phyloP scores from a whole-genome alignment of 1,139 yeast species.

The Lodderomyces theae region DNA sequence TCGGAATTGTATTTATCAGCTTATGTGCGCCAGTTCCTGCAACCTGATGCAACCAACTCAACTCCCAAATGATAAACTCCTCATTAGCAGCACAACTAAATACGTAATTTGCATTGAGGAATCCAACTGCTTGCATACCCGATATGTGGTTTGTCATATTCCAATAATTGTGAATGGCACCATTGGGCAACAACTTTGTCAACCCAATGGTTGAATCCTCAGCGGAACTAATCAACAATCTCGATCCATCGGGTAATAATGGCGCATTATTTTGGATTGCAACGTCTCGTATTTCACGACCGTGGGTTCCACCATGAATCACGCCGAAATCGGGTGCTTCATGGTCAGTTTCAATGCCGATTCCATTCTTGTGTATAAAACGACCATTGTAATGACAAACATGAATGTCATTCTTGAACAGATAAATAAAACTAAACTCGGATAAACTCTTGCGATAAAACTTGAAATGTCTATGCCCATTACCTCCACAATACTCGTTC shows the following conservation, averaged over 20 bases:
- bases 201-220: constrained; percentile 82
- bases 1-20: too few relatives aligned
- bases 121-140: constrained; percentile 75
- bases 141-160: constrained; percentile 79
- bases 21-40: too few relatives aligned
- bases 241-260: constrained; percentile 20
- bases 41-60: constrained; percentile 29
- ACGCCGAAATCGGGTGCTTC: constrained; percentile 27
- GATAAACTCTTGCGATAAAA: constrained; percentile 24
- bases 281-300: constrained; percentile 80
- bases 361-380: neutral
- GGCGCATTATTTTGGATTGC: constrained; percentile 36
- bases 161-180: constrained; percentile 50
- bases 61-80: constrained; percentile 79
- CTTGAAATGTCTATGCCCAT: constrained; percentile 78
- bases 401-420: constrained; percentile 50
- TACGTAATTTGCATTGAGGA: constrained; percentile 46
- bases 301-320: constrained; percentile 69
- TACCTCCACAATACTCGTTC: constrained; percentile 82
- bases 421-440: constrained; percentile 43
- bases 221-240: constrained; percentile 67
- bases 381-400: constrained; percentile 24
- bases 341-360: too few relatives aligned
- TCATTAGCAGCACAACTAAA: constrained; percentile 85
- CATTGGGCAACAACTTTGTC: constrained; percentile 42